Conservation (phyloP, 371 early-diverging fungal genomes). For the Fennellomyces sp. region DNA sequence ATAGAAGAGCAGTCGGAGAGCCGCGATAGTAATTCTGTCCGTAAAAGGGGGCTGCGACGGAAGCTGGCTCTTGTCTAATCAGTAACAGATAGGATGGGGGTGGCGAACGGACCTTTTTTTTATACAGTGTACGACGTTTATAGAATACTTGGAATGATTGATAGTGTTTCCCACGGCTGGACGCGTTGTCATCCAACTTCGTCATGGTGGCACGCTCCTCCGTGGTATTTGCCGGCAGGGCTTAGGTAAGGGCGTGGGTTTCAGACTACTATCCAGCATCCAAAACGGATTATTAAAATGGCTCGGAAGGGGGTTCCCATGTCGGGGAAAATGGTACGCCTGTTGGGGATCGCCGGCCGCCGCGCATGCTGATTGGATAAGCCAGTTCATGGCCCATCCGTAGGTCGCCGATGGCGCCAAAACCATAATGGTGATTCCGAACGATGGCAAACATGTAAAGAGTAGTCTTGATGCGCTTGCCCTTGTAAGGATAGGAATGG, state of each 20-base stretch:
- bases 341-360: neutral
- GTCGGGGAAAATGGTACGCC: neutral
- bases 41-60: too few relatives aligned
- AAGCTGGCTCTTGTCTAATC: neutral
- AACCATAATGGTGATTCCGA: neutral
- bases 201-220: too few relatives aligned
- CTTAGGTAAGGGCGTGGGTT: too few relatives aligned
- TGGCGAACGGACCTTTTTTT: conserved; percentile 3
- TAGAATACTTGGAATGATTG: neutral
- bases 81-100: neutral
- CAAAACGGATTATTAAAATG: neutral
- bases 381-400: neutral
- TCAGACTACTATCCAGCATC: too few relatives aligned
- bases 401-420: conserved; percentile 3
- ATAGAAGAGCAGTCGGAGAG: too few relatives aligned
- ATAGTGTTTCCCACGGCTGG: neutral
- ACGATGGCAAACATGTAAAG: too few relatives aligned
- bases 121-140: neutral
- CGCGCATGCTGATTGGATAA: neutral
- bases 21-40: too few relatives aligned
- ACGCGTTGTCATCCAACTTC: too few relatives aligned
- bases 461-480: too few relatives aligned
- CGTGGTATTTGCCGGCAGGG: too few relatives aligned
- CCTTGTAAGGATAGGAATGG: too few relatives aligned
- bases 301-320: neutral